phyloP scores from a whole-genome alignment of 1,284 basidiomycete genomes.

The Marasmius oreades region DNA sequence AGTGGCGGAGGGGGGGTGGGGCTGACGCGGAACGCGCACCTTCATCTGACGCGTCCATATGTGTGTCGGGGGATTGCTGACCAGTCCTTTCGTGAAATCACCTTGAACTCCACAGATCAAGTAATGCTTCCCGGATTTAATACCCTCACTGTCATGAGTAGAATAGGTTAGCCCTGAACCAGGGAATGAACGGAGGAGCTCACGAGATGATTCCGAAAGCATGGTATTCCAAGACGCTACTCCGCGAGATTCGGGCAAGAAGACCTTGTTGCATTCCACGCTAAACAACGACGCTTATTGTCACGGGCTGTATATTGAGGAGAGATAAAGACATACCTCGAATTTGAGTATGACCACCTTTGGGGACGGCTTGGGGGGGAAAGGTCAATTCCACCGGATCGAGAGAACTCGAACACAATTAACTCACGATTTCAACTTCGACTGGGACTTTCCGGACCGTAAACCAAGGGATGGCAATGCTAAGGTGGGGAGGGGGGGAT shows the following conservation, averaged over 20 bases:
- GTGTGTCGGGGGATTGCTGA: slow-evolving; percentile 61
- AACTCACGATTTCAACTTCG: slow-evolving; percentile 52
- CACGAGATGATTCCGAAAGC: slow-evolving; percentile 59
- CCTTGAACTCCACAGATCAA: slow-evolving; percentile 77
- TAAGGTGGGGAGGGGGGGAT: slow-evolving; percentile 16
- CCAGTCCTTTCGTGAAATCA: slow-evolving; percentile 71
- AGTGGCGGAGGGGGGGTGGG: no score
- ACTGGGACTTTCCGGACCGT: slow-evolving; percentile 51
- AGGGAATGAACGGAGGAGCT: slow-evolving; percentile 17
- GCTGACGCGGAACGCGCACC: no score
- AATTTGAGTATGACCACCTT: slow-evolving; percentile 60
- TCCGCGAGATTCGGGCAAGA: slow-evolving; percentile 41
- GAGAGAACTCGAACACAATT: not conserved
- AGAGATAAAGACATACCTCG: slow-evolving; percentile 22
- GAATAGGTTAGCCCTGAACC: not conserved
- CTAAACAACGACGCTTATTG: slow-evolving; percentile 45
- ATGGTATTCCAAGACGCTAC: slow-evolving; percentile 48
- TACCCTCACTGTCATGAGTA: slow-evolving; percentile 49
- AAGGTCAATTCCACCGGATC: not conserved
- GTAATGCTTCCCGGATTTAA: slow-evolving; percentile 69
- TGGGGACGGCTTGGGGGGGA: slow-evolving; percentile 43
- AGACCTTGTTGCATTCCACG: slow-evolving; percentile 65
- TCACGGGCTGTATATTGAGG: not conserved
- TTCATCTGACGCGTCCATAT: slow-evolving; percentile 75
- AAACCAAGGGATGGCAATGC: slow-evolving; percentile 56